Evolutionary conservation across 2,329 filamentous ascomycete species (phyloP).

Genomic region (Ophiobolus disseminans): DNA sequence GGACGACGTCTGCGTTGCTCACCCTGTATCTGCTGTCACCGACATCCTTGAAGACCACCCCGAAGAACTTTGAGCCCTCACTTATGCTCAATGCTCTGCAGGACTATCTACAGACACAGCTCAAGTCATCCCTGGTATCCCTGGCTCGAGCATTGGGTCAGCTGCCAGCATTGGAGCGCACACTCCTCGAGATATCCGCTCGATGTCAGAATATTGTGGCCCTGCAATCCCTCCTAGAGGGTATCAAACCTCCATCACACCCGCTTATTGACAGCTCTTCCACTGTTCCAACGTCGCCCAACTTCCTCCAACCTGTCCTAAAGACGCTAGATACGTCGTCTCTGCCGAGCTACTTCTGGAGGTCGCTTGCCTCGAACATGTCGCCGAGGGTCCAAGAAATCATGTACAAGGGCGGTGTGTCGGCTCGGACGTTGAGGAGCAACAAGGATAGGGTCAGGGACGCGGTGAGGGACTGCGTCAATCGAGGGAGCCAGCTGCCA

Average conservation of each 20-base stretch:
- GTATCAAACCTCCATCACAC: constrained; percentile 71
- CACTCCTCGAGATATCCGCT: constrained; percentile 79
- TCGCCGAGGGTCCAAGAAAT: constrained; percentile 84
- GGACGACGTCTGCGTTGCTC: constrained; percentile 75
- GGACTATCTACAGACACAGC: constrained; percentile 78
- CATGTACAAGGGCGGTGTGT: constrained; percentile 79
- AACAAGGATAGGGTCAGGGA: constrained; percentile 79
- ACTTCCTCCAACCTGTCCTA: constrained; percentile 76
- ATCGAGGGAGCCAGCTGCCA: constrained; percentile 75
- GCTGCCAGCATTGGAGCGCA: constrained; percentile 81
- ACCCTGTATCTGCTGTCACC: constrained; percentile 85
- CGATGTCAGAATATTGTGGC: constrained; percentile 93
- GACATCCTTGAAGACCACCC: constrained; percentile 58
- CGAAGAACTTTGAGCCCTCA: constrained; percentile 66
- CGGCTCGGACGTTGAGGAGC: constrained; percentile 77
- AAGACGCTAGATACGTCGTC: constrained; percentile 84
- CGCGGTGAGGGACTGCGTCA: constrained; percentile 81
- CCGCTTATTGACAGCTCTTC: constrained; percentile 61
- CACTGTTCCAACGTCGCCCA: constrained; percentile 30
- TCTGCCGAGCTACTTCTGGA: constrained; percentile 91
- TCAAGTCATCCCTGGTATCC: constrained; percentile 78
- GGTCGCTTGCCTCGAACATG: constrained; percentile 80
- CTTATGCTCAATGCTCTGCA: constrained; percentile 80
- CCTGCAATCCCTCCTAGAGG: constrained; percentile 77
- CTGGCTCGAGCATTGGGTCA: constrained; percentile 79